Evolutionary conservation across 352 stramenopile genomes (phyloP).

Genomic region (Globisporangium yorkense): DNA sequence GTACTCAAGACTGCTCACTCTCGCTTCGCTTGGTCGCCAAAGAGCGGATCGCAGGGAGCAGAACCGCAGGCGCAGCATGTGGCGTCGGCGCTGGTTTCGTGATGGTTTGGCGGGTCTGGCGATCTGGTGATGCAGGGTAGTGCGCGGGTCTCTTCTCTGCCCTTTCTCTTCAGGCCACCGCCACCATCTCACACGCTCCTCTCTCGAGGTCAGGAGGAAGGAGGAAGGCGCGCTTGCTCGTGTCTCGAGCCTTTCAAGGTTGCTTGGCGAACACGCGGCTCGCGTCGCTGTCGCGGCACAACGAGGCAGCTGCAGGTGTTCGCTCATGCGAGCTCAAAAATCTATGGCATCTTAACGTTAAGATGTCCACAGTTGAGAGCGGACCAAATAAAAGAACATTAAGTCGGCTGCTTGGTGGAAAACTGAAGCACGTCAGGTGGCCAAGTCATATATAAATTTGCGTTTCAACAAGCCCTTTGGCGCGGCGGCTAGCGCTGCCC

Average conservation of each 20-base stretch:
- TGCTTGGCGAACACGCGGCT: too few species aligned
- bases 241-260: not conserved
- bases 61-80: not conserved
- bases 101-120: slow-evolving; percentile 1
- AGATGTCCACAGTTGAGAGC: not conserved
- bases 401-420: not conserved
- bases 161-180: not conserved
- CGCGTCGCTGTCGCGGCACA: too few species aligned
- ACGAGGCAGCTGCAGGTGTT: too few species aligned
- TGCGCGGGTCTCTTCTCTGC: not conserved
- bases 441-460: too few species aligned
- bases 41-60: not conserved
- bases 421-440: not conserved
- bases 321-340: not conserved
- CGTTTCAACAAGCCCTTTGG: too few species aligned
- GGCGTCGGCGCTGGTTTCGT: not conserved
- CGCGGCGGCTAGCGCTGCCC: too few species aligned
- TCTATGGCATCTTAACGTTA: not conserved
- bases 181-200: slow-evolving; percentile 1
- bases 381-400: not conserved
- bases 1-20: not conserved
- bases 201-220: not conserved
- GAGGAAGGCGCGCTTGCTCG: not conserved
- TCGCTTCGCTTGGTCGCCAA: not conserved
- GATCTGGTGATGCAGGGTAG: not conserved